Percentiles rank a stretch among this genome's conserved stretches.
phyloP scores from a whole-genome alignment of 257 asterid species.

The Asclepias syriaca region DNA sequence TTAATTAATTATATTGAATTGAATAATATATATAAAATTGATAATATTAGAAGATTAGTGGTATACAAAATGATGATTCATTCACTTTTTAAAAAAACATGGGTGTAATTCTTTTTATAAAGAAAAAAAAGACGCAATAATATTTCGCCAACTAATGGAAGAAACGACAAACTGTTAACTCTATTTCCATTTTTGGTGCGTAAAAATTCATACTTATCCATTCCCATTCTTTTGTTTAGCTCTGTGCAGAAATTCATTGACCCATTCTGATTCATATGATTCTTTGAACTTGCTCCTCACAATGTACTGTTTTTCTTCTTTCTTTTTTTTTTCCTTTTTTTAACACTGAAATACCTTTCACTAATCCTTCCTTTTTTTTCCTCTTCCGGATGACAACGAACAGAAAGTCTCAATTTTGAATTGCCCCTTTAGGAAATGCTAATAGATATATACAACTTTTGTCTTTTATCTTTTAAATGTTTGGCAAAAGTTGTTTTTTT shows the following conservation, averaged over 20 bases:
- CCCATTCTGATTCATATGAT: neutral
- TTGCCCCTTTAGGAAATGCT: neutral
- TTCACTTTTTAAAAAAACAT: no score
- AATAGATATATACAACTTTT: no score
- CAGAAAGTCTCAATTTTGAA: slow-evolving; percentile 11
- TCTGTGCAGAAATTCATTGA: no score
- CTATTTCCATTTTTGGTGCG: slow-evolving; percentile 1
- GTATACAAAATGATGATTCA: no score
- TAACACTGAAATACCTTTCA: neutral
- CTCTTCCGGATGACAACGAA: neutral
- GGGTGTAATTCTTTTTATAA: no score
- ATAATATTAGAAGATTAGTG: no score
- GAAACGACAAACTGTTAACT: neutral
- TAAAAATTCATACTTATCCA: slow-evolving; percentile 2
- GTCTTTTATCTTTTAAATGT: no score
- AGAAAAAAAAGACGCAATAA: no score
- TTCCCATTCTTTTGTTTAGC: neutral
- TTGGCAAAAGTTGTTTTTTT: no score
- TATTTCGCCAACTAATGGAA: neutral
- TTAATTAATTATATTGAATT: no score
- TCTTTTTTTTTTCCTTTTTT: no score
- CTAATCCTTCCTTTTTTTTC: neutral
- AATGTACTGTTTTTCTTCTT: neutral
- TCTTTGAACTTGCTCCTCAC: neutral
- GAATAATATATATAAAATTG: no score